Evolutionary conservation across 257 asterid species (phyloP).

Genomic region (Ilex asprella): DNA sequence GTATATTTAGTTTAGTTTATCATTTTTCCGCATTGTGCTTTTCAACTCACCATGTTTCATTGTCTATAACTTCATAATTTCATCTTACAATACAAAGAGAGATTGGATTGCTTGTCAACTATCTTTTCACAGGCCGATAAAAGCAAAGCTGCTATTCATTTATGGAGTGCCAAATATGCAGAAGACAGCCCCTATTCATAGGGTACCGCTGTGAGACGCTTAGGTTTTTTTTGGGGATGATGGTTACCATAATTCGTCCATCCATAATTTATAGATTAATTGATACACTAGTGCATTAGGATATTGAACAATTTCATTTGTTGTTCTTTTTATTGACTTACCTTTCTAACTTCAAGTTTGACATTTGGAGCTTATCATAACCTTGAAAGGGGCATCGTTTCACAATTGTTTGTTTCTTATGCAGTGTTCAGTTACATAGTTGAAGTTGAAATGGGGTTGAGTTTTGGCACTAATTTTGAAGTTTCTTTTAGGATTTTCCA

Average conservation of each 20-base stretch:
- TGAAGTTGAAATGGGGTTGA: not conserved
- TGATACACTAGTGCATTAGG: not conserved
- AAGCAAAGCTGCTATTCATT: too few relatives aligned
- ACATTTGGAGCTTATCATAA: not conserved
- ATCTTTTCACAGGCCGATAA: too few relatives aligned
- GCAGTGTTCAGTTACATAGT: not conserved
- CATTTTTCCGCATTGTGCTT: too few relatives aligned
- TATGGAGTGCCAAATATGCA: too few relatives aligned
- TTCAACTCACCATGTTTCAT: too few relatives aligned
- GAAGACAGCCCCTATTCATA: too few relatives aligned
- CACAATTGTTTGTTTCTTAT: not conserved
- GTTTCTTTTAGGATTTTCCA: not conserved
- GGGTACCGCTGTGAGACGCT: too few relatives aligned
- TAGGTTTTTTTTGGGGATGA: too few relatives aligned
- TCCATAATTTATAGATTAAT: not conserved
- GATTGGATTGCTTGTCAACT: too few relatives aligned
- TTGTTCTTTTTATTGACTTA: not conserved
- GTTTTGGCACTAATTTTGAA: not conserved
- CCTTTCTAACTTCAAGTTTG: not conserved
- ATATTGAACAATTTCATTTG: constrained; percentile 1
- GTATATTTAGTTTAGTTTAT: too few relatives aligned
- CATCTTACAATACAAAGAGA: too few relatives aligned
- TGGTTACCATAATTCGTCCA: not conserved
- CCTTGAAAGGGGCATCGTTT: not conserved
- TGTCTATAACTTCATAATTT: too few relatives aligned